A percentile compares a stretch with the other conserved stretches of the same genome.
These are phyloP conservation scores for Thelephora terrestris DNA, from an alignment of 1,284 basidiomycete genomes.

Conservation along the genomic window DNA sequence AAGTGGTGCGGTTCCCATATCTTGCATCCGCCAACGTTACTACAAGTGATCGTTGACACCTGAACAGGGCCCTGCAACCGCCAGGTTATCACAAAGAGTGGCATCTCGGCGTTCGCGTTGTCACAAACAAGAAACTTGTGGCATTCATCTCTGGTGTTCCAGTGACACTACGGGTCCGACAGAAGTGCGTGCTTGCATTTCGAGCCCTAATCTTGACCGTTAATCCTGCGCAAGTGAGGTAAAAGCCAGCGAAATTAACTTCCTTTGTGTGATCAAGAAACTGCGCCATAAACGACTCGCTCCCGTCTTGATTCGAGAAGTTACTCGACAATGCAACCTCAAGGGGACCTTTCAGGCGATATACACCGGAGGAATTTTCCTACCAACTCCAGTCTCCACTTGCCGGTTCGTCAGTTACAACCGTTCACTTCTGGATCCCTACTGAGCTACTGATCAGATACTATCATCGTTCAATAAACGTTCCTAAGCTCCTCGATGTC, in stretches of 20 bases:
- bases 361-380: slow-evolving; percentile 86
- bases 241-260: slow-evolving; percentile 88
- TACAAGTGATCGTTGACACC: too few species aligned
- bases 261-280: slow-evolving; percentile 97
- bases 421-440: not conserved
- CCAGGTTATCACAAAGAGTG: slow-evolving; percentile 91
- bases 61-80: slow-evolving; percentile 82
- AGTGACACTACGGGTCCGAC: slow-evolving; percentile 69
- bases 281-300: slow-evolving; percentile 91
- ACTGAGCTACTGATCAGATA: slow-evolving; percentile 45
- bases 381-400: slow-evolving; percentile 84
- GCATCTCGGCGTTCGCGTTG: slow-evolving; percentile 93
- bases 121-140: slow-evolving; percentile 87
- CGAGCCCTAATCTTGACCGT: not conserved
- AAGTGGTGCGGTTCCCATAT: slow-evolving; percentile 56
- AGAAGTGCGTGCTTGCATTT: slow-evolving; percentile 45
- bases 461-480: slow-evolving; percentile 88
- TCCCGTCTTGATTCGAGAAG: slow-evolving; percentile 96
- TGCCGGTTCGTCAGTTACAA: slow-evolving; percentile 46
- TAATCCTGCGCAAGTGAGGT: slow-evolving; percentile 42
- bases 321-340: slow-evolving; percentile 88
- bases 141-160: slow-evolving; percentile 98
- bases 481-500: slow-evolving; percentile 86
- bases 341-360: slow-evolving; percentile 94
- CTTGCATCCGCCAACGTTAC: not conserved